Evolutionary conservation across 306 rosid genomes (phyloP), one percentile per base, ranked within the genome.

Genomic region (Astragalus glycyphyllos): DNA sequence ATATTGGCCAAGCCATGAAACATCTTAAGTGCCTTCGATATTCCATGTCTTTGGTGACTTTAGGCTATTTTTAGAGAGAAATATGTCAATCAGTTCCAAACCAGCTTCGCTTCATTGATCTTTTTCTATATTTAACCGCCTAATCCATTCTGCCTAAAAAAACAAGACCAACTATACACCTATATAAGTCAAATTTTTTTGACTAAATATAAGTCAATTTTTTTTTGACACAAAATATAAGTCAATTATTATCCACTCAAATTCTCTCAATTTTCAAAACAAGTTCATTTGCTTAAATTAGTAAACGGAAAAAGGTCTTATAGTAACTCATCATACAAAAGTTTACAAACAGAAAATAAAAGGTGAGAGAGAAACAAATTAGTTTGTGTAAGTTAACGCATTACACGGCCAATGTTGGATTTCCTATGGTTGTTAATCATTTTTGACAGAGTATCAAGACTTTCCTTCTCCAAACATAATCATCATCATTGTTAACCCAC

Each of bases 361-460:
- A 15, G 5, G 34, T 8, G 77, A 47, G 15, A 73, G 26, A 47
- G 42, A 68, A 26, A 49, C 4, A 48, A 32, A 23, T 16, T 1
- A 46, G 32, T 41, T 68, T 51, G 62, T 34, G 63, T 13, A 64
- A 58, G 62, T 45, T 48, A 6, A 82, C 80, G 80, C 50, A 73
- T 74, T 69, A 74, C 64, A 63, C 83, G 72, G 72, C 35, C 20
- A 57, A 2, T 74, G 54, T 53, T 70, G 44, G 6, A 12, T 54
- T 68, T 61, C 34, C 74, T 73, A 78, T 78, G 86, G 83, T 58
- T 74, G 71, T 32, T 23, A 82, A 46, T 78, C 11, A 51, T 53
- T 56, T 50, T 82, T 78, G 63, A 74, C 83, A 69, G 51, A 44
- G 71, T 57, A 64, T 64, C 53, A 51, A 9, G 55, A 67, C 37